Base-by-base conservation (phyloP, 371 early-diverging fungal species). In the Rhizopus stolonifer region DNA sequence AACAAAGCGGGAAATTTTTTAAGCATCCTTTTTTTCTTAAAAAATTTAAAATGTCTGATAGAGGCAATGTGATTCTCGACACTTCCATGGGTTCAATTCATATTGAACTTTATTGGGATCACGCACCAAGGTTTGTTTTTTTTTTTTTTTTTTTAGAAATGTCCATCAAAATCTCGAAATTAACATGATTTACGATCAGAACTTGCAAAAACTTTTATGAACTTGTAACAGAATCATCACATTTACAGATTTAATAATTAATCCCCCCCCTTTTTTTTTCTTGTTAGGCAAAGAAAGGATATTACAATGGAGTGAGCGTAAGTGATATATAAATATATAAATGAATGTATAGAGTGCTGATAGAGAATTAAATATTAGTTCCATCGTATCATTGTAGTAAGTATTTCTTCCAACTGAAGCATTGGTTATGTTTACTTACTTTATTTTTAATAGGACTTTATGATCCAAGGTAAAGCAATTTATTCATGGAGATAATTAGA, bases 131-230 rank as follows among this genome's bases (percentile, higher is more conserved):
- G 72, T 78, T 72, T 42, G 47, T 21, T 15, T 19, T 14, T 7
- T 4, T 29, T 29, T 29, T 29, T 8, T 15, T 22, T 18, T 4
- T 4, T 10, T 29, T 29, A 7, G 31, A 7, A 18, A 25, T 4
- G 1, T 49, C 0, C 15, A 40, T 17, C 6, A 23, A 14, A n/a
- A 36, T n/a, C 0, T 11, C 32, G 14, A 14, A 21, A 36, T 38
- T 24, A 34, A 22, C 15, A 42, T 36, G 18, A 13, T 15, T 25
- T 19, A 39, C 50, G 31, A 29, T 29, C 10, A 78, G 79, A 59
- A 88, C 91, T 0, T 85, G 86, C 64, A 77, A 82, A 52, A 91
- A 91, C 77, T 91, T 89, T 78, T 83, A 72, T 58, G 87, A 88
- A 58, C 69, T 87, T 45, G 86, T 84, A 72, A 49, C 59, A n/a